phyloP scores from a whole-genome alignment of 2,329 filamentous ascomycete species.

The Apiospora hydei region DNA sequence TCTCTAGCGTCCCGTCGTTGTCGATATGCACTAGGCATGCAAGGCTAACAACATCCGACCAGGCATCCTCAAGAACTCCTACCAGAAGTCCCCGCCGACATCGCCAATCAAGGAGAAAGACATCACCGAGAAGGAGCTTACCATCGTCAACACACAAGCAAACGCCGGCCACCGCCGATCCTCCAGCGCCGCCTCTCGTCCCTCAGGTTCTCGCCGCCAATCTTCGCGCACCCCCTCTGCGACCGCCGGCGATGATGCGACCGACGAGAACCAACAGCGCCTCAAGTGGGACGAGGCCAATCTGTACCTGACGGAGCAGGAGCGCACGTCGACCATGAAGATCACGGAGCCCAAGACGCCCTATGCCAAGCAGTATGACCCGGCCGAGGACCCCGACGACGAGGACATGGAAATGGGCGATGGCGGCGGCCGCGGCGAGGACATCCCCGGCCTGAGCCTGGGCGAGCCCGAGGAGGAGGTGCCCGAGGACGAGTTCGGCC shows the following conservation, averaged over 20 bases:
- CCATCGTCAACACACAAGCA: constrained; percentile 90
- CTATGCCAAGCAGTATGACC: constrained; percentile 91
- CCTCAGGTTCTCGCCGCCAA: constrained; percentile 72
- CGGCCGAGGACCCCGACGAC: constrained; percentile 84
- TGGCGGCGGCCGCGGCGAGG: constrained; percentile 60
- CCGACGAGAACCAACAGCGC: constrained; percentile 69
- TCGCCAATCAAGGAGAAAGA: constrained; percentile 50
- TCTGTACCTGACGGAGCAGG: constrained; percentile 94
- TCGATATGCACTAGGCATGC: constrained; percentile 5
- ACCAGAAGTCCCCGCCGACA: constrained; percentile 9
- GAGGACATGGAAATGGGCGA: constrained; percentile 75
- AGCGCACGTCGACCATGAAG: constrained; percentile 96
- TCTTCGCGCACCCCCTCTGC: constrained; percentile 61
- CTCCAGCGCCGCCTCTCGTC: constrained; percentile 74
- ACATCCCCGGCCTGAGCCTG: constrained; percentile 90
- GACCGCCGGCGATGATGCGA: constrained; percentile 52
- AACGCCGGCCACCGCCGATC: constrained; percentile 91
- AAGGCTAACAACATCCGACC: neutral
- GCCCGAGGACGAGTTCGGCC: constrained; percentile 53
- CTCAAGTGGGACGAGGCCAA: constrained; percentile 99
- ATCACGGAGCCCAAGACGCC: constrained; percentile 99
- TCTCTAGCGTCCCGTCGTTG: neutral
- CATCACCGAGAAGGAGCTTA: constrained; percentile 83
- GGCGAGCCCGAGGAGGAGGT: constrained; percentile 87
- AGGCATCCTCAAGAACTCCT: constrained; percentile 91